Percentiles rank a stretch among this genome's conserved stretches.
Conservation (phyloP, 345 rosid species). For the Rhizophora mangle region DNA sequence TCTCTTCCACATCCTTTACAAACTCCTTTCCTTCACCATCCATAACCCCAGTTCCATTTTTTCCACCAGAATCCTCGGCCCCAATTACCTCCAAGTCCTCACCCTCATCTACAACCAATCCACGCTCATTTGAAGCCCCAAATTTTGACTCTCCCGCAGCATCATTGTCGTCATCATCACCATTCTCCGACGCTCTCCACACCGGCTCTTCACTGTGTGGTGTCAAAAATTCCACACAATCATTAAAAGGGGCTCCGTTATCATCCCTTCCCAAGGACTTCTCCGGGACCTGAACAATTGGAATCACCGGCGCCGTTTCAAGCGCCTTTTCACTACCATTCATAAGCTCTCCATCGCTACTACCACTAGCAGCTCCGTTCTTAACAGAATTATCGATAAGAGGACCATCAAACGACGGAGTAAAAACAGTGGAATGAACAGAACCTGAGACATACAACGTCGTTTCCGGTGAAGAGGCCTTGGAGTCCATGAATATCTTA, state of each 20-base stretch:
- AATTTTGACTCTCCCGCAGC: slow-evolving; percentile 15
- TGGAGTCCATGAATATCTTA: slow-evolving; percentile 42
- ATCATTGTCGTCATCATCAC: slow-evolving; percentile 26
- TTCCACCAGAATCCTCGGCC: slow-evolving; percentile 17
- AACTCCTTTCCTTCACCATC: slow-evolving; percentile 35
- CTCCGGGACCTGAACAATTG: slow-evolving; percentile 18
- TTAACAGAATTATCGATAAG: slow-evolving; percentile 24
- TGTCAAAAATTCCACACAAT: slow-evolving; percentile 25
- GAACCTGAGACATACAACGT: slow-evolving; percentile 47
- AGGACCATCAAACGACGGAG: slow-evolving; percentile 13
- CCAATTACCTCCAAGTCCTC: slow-evolving; percentile 21
- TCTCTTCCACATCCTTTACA: slow-evolving; percentile 19
- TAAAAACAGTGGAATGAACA: slow-evolving; percentile 12
- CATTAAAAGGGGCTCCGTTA: slow-evolving; percentile 15
- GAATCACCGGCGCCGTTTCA: slow-evolving; percentile 31
- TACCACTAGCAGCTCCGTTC: slow-evolving; percentile 2
- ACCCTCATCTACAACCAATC: slow-evolving; percentile 17
- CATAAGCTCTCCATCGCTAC: slow-evolving; percentile 32
- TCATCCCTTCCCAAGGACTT: slow-evolving; percentile 3
- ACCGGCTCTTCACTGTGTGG: slow-evolving; percentile 25
- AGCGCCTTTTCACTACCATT: slow-evolving; percentile 49
- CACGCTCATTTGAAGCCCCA: slow-evolving; percentile 27
- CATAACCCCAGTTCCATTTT: slow-evolving; percentile 26
- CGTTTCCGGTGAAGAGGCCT: slow-evolving; percentile 33
- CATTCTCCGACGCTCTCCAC: slow-evolving; percentile 10